Base-by-base conservation (phyloP, 2,329 filamentous ascomycete genomes). In the Zasmidium angulare region DNA sequence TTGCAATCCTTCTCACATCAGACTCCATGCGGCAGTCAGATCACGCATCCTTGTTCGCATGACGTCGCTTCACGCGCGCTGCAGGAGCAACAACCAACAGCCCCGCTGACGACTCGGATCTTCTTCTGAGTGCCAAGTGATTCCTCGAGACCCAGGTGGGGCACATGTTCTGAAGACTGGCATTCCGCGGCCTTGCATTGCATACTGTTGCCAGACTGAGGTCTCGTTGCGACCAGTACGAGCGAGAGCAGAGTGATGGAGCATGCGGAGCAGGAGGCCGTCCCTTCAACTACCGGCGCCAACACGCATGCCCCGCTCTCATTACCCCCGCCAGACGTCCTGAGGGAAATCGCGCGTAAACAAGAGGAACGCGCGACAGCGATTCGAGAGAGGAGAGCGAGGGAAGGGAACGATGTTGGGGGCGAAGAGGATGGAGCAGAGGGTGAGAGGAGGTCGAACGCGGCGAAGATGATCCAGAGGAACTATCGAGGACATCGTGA, bases 401-500 rank as follows among this genome's bases (percentile, higher is more conserved):
- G 11, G 26, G 26, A 29, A 29, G 6, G 26, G 26, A 29, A 29
- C 6, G 11, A 29, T 4, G 26, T 29, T 29, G 53, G 46, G 31
- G n/a, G 56, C 54, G 53, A 54, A 23, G 12, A 23, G 43, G 50
- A 31, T 55, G 36, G 11, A 3, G 36, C 3, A 6, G 63, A 62
- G 22, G 62, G 64, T 21, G 50, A 46, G 23, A 29, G 50, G 56
- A 56, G 46, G n/a, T 52, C 53, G 17, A 60, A 66, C 46, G 72
- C 73, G 22, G 74, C 72, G 6, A 57, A 68, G 60, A 55, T 73
- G 54, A 75, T 75, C 21, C 73, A 75, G 68, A 85, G 87, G 65
- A 89, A 87, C 23, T 96, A 92, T 72, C 83, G 91, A 31, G 90
- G 91, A 4, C 90, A 96, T 73, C 83, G 89, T 55, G 82, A 85